Evolutionary conservation across 495 filamentous ascomycete genomes (phyloP), one percentile per base, ranked within the genome.

Genomic region (Astrocystis sublimbata): DNA sequence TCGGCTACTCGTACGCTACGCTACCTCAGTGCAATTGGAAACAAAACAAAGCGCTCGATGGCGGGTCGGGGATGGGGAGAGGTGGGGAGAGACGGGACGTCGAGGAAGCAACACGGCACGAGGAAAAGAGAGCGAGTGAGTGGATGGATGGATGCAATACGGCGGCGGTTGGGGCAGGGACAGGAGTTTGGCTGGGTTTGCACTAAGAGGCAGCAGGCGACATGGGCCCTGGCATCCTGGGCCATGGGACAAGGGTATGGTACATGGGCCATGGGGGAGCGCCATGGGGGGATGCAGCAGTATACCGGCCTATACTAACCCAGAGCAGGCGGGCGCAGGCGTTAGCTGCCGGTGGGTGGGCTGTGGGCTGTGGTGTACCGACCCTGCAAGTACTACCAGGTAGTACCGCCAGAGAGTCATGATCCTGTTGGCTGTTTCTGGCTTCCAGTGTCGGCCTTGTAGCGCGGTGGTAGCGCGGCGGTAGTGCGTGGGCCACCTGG

Each of bases 91-190:
- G 70, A 66, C 57, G 66, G 65, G 70, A 66, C 57, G 49, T 61
- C 51, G 54, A 38, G 35, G 30, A 58, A 56, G 63, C n/a, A n/a
- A n/a, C n/a, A n/a, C n/a, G n/a, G n/a, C 30, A 54, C 50, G 59
- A 68, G 55, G 57, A 61, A 71, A 69, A 59, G 65, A 63, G 63
- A 63, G 53, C 58, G 63, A 68, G 53, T 60, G 63, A 68, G 53
- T 62, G 41, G 65, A 61, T 65, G 61, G 65, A 56, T 61, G 35
- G 65, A 61, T 65, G 31, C 46, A 62, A 69, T 62, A 65, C 56
- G 64, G 42, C 42, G 58, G 40, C n/a, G n/a, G n/a, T n/a, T n/a
- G n/a, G n/a, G n/a, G n/a, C 41, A 55, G 19, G 67, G 61, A 28
- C 49, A 30, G 30, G 60, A 63, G 31, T 60, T 52, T 23, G n/a